A percentile compares a stretch with the other conserved stretches of the same genome.
Evolutionary conservation across 192 early-diverging fungal genomes (phyloP).

Genomic region (Thamnidium elegans): DNA sequence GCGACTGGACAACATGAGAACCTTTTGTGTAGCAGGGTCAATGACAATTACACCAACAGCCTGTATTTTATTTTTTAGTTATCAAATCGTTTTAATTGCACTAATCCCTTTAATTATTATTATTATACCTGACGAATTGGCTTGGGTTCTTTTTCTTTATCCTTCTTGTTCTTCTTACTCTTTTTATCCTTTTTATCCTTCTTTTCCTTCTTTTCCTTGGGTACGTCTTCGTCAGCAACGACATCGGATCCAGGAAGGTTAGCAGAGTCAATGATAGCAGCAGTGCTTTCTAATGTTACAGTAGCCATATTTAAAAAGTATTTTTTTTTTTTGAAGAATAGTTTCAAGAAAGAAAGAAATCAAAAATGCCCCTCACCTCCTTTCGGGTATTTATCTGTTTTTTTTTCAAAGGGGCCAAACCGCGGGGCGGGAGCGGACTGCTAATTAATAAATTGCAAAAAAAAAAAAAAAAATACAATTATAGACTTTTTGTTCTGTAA

Average conservation of each 20-base stretch:
- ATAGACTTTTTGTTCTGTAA: too few species aligned
- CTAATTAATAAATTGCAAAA: too few species aligned
- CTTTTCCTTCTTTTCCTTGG: conserved; percentile 6
- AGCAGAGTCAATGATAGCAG: not conserved
- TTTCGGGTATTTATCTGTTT: too few species aligned
- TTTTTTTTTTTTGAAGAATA: not conserved
- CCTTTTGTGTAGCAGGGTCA: conserved; percentile 15
- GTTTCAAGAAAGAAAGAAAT: not conserved
- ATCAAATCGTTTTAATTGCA: not conserved
- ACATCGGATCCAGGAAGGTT: not conserved
- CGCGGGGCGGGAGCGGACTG: too few species aligned
- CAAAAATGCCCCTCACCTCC: not conserved
- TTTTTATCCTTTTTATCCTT: conserved; percentile 14
- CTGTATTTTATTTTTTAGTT: not conserved
- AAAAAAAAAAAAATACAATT: too few species aligned
- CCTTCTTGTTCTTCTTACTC: not conserved
- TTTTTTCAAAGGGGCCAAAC: too few species aligned
- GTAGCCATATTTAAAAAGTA: not conserved
- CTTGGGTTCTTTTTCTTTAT: not conserved
- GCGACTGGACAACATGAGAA: conserved; percentile 24
- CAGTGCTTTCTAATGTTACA: not conserved
- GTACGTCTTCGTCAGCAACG: not conserved
- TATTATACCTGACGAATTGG: conserved; percentile 23
- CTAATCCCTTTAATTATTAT: not conserved
- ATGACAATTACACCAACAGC: conserved; percentile 30